Evolutionary conservation across 441 rosid species (phyloP), one percentile per base, ranked within the genome.

Genomic region (Adansonia madagascariensis): DNA sequence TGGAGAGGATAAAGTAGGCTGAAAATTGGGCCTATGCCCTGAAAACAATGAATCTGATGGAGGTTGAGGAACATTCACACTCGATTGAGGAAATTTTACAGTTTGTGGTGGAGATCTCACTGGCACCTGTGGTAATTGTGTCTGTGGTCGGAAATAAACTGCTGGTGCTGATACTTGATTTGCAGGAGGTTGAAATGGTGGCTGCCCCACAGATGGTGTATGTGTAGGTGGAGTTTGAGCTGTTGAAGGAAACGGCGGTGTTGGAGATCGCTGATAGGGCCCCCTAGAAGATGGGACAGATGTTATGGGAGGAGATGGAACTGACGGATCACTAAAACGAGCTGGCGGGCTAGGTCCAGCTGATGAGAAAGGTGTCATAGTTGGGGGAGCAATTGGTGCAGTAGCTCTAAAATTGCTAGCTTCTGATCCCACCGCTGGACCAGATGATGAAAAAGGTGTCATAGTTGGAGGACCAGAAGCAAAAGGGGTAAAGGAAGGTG

Each of bases 101-200:
- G 80, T 87, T 57, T 83, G 88, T 27, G 89, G 85, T 0, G 89
- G 91, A 84, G 86, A 88, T 80, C 97, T 97, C 91, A 89, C 90
- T 6, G 92, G 85, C 46, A 83, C 84, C 72, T 87, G 79, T 15
- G 88, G 81, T 77, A 83, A 79, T 15, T 82, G 90, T 76, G 90
- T 83, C 79, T 83, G 97, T 14, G 92, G 84, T 55, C 75, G 89
- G 78, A 85, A 81, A 6, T 88, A 77, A 81, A 74, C 39, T 1
- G 88, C 80, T 57, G 80, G 77, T 6, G 81, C 68, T 66, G 92
- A 80, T 61, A 80, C 77, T 80, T 89, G 98, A 82, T 88, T 87
- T 52, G 82, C 66, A 78, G 92, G 88, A 77, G 91, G 86, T 74
- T 85, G 92, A 79, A 86, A 56, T 47, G 84, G 87, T 59, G 88